Percentiles rank a stretch among this genome's conserved stretches.
Evolutionary conservation across 2,329 filamentous ascomycete species (phyloP).

Genomic region (Talaromyces sp.): DNA sequence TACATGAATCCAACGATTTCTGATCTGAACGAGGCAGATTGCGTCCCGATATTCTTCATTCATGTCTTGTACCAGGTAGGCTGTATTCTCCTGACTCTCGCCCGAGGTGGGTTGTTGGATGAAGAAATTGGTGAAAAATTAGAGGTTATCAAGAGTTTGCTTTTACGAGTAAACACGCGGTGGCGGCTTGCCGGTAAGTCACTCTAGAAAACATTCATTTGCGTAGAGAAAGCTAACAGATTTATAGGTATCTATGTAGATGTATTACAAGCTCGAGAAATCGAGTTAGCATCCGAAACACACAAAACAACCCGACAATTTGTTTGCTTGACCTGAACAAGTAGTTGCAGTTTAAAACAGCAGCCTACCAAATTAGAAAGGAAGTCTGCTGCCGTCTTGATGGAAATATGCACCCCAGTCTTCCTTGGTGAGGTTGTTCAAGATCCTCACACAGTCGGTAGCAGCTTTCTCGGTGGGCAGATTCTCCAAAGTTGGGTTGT

Average conservation of each 20-base stretch:
- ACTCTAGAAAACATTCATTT: not conserved
- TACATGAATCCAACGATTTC: not conserved
- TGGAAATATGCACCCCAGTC: constrained; percentile 6
- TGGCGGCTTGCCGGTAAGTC: not conserved
- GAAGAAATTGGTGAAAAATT: not conserved
- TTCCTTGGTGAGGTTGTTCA: not conserved
- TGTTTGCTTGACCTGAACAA: not conserved
- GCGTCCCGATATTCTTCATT: not conserved
- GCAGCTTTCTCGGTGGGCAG: not conserved
- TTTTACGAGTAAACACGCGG: not conserved
- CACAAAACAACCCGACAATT: not conserved
- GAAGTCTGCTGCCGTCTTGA: constrained; percentile 3
- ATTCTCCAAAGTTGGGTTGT: constrained; percentile 10
- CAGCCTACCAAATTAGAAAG: not conserved
- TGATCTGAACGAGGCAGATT: not conserved
- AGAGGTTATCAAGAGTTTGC: not conserved
- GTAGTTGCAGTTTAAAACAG: not conserved
- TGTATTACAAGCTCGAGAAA: not conserved
- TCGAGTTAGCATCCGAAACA: not conserved
- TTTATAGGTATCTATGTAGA: not conserved
- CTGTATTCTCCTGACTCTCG: not conserved
- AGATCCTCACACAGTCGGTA: not conserved
- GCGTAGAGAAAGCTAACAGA: not conserved
- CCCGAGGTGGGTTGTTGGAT: not conserved
- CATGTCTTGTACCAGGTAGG: not conserved